Conservation (phyloP, 2,329 filamentous ascomycete genomes). For the Mollisia scopiformis region DNA sequence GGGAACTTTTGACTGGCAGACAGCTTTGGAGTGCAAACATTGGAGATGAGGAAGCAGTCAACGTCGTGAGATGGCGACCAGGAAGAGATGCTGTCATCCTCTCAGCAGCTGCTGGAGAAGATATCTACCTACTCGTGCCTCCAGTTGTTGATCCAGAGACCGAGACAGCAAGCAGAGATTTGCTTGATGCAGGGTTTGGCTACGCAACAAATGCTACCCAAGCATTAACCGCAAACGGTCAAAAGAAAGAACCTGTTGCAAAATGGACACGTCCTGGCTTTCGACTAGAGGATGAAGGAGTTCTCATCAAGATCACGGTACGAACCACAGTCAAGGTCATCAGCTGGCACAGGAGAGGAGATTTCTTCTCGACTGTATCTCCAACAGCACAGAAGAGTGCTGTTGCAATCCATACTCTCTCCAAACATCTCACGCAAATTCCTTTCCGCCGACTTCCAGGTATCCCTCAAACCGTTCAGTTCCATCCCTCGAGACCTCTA, state of each 20-base stretch:
- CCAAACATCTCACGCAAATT: slow-evolving; percentile 91
- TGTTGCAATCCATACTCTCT: slow-evolving; percentile 92
- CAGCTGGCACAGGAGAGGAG: slow-evolving; percentile 90
- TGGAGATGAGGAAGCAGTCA: slow-evolving; percentile 78
- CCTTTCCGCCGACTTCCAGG: slow-evolving; percentile 82
- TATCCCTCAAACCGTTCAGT: slow-evolving; percentile 83
- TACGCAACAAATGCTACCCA: slow-evolving; percentile 74
- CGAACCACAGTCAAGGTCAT: slow-evolving; percentile 83
- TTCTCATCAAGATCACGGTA: slow-evolving; percentile 80
- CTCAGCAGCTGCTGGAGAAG: slow-evolving; percentile 82
- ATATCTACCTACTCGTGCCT: slow-evolving; percentile 83
- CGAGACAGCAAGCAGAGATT: slow-evolving; percentile 73
- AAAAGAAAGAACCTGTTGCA: slow-evolving; percentile 74
- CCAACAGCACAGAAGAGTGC: slow-evolving; percentile 77
- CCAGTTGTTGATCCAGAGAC: slow-evolving; percentile 71
- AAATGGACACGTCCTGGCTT: slow-evolving; percentile 82
- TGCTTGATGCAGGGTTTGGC: slow-evolving; percentile 89
- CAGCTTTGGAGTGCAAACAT: slow-evolving; percentile 86
- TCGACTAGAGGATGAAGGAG: slow-evolving; percentile 74
- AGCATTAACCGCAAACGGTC: slow-evolving; percentile 52
- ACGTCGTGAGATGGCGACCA: slow-evolving; percentile 88
- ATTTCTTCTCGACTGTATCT: slow-evolving; percentile 92
- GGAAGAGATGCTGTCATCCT: slow-evolving; percentile 79
- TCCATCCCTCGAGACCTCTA: slow-evolving; percentile 90
- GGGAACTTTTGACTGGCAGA: slow-evolving; percentile 84